Evolutionary conservation across 148 eudicot genomes (phyloP).

Genomic region (Heliamphora exappendiculata): DNA sequence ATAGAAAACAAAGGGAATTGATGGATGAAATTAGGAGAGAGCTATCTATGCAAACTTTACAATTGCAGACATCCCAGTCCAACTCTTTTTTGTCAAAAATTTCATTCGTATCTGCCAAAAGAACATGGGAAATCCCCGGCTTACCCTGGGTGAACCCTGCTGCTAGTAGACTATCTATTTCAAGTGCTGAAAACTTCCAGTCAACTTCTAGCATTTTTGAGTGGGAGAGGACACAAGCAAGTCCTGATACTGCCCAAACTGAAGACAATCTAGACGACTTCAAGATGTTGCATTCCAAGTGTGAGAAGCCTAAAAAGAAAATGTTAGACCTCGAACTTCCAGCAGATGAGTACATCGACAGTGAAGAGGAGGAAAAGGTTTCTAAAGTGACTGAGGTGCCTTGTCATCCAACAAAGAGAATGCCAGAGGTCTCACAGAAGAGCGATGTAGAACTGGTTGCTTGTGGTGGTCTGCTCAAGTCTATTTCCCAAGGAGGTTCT

Average conservation of each 20-base stretch:
- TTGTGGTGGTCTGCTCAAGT: background rate
- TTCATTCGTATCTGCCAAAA: slow-evolving; percentile 13
- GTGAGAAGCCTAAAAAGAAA: slow-evolving; percentile 30
- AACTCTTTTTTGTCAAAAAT: slow-evolving; percentile 17
- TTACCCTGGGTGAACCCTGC: slow-evolving; percentile 18
- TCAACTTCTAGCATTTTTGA: slow-evolving; percentile 5
- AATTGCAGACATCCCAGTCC: slow-evolving; percentile 18
- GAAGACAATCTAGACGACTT: slow-evolving; percentile 1
- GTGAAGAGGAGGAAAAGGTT: slow-evolving; percentile 28
- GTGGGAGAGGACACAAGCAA: slow-evolving; percentile 3
- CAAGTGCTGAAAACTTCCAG: slow-evolving; percentile 5
- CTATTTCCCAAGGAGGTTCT: slow-evolving; percentile 8
- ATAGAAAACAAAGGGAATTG: slow-evolving; percentile 40
- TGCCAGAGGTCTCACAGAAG: slow-evolving; percentile 5
- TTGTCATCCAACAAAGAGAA: slow-evolving; percentile 15
- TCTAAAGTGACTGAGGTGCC: slow-evolving; percentile 15
- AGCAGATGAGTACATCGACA: slow-evolving; percentile 38
- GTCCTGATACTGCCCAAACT: background rate
- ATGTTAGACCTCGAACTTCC: slow-evolving; percentile 52
- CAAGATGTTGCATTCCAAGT: slow-evolving; percentile 14
- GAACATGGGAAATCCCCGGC: slow-evolving; percentile 13
- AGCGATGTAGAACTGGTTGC: slow-evolving; percentile 12
- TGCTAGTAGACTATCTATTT: slow-evolving; percentile 9
- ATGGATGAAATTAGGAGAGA: slow-evolving; percentile 34
- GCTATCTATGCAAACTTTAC: slow-evolving; percentile 11